Base-by-base conservation (phyloP, 2,329 filamentous ascomycete species). In the Fusarium avenaceum region DNA sequence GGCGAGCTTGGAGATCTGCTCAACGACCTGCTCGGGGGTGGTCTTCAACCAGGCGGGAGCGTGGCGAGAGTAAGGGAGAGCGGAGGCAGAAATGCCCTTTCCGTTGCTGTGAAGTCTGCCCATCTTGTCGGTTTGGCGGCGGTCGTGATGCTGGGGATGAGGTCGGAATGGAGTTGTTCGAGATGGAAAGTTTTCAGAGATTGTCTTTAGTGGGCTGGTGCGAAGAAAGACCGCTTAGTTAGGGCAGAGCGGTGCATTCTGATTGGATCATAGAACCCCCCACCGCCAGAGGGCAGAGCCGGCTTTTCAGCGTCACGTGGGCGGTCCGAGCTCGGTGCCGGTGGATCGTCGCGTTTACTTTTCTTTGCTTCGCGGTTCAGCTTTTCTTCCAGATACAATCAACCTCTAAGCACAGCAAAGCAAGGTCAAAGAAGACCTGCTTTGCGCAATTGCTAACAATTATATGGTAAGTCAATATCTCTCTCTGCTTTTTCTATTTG, bases 21-120 rank as follows among this genome's bases (percentile, higher is more conserved):
- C 96, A 78, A 97, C 93, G 83, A 99, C 94, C 87, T 97, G 93
- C 79, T 97, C 94, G 81, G 96, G 94, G 77, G 94, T 97, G 86
- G 93, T 96, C 92, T 99, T 99, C 85, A 98, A 88, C 96, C 96
- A 99, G 76, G 94, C 89, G 69, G 96, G 95, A 72, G 94, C 83
- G 77, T 89, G 90, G 86, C 96, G 95, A 76, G 93, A 97, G 91
- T 98, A 99, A 81, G 96, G 96, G 85, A 98, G 86, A 79, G 96
- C 93, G 71, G 93, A 97, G 86, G 93, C 85, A 76, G 93, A 94
- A 86, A 99, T 99, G 85, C 96, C 96, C 93, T 98, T 98, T 87
- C 96, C 95, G 80, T 97, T 97, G 89, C 89, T 92, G 91, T 99
- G 96, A 91, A 98, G 91, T 89, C 95, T 91, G 91, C 94, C 93